Base-by-base conservation (phyloP, 176 grass and related monocot genomes). In the Luzula sylvatica region DNA sequence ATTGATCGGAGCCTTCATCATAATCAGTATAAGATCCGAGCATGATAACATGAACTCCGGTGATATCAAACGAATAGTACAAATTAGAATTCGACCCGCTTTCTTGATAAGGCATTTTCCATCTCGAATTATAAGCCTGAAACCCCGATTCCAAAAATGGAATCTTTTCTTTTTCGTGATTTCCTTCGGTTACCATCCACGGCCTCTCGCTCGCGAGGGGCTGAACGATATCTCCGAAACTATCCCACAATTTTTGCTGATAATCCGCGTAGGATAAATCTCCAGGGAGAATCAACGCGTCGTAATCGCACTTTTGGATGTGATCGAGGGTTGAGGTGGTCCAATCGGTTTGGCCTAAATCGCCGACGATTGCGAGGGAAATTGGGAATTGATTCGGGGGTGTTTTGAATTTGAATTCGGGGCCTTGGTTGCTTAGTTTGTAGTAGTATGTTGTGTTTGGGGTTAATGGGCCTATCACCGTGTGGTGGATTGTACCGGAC, bases 11-110 rank as follows among this genome's bases (percentile, higher is more conserved):
- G 26, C 51, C 52, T 27, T 96, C 77, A 46, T 89, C 84, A 77
- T 82, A 96, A 71, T 96, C 90, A 28, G 84, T 96, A 68, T 96
- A 96, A 18, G 90, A 96, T 67, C 90, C 90, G 55, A 96, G 68
- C 90, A 96, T 86, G 30, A 96, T 70, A 65, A 67, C 65, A 78
- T 96, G 90, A 38, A 65, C 74, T n/a, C 84, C 71, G 15, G 73
- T 55, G 46, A 71, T 71, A 17, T 96, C 74, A 56, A 96, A 96
- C 8, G 90, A 96, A 42, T 96, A 96, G 53, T 89, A 89, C 66
- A 96, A 27, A 65, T 96, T 89, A 30, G 90, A 96, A 54, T 65
- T 55, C 8, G 90, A 96, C 27, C 67, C 81, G 41, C 90, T 82
- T 61, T 96, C 90, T 65, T 86, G 57, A 65, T 73, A 96, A 11